phyloP scores from a whole-genome alignment of 140 eudicot species.

The Senecio squalidus region DNA sequence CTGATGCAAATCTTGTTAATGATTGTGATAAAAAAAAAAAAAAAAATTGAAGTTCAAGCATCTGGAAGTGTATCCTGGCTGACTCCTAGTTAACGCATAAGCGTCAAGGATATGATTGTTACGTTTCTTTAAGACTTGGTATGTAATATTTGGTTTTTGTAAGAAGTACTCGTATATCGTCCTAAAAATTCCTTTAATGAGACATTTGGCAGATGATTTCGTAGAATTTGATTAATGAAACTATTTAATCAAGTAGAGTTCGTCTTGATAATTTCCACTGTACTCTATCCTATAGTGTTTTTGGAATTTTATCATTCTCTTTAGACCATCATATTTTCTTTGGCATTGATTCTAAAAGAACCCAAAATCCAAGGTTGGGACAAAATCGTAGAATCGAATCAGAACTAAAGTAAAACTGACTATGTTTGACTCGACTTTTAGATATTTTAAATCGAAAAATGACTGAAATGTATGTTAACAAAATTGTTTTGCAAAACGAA shows the following conservation, averaged over 20 bases:
- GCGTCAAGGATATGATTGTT: background rate
- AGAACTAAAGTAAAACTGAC: background rate
- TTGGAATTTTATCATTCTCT: too few relatives aligned
- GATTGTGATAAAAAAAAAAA: background rate
- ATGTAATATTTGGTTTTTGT: background rate
- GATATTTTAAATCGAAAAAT: background rate
- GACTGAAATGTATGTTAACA: background rate
- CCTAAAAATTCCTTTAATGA: background rate
- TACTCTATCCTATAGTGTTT: too few relatives aligned
- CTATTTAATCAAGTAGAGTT: background rate
- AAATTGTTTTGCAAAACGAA: too few relatives aligned
- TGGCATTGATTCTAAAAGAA: constrained; percentile 7
- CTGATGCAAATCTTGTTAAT: background rate
- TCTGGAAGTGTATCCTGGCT: background rate
- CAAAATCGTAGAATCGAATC: background rate
- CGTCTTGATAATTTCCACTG: too few relatives aligned
- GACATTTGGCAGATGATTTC: background rate
- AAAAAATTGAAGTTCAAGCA: background rate
- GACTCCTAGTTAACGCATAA: background rate
- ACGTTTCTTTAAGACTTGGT: background rate
- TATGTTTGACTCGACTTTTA: background rate
- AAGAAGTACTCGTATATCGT: background rate
- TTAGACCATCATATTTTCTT: background rate
- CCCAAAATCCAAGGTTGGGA: background rate
- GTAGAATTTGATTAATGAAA: background rate